Conservation (phyloP, 2,329 filamentous ascomycete genomes). For the Trichoderma hamatum region DNA sequence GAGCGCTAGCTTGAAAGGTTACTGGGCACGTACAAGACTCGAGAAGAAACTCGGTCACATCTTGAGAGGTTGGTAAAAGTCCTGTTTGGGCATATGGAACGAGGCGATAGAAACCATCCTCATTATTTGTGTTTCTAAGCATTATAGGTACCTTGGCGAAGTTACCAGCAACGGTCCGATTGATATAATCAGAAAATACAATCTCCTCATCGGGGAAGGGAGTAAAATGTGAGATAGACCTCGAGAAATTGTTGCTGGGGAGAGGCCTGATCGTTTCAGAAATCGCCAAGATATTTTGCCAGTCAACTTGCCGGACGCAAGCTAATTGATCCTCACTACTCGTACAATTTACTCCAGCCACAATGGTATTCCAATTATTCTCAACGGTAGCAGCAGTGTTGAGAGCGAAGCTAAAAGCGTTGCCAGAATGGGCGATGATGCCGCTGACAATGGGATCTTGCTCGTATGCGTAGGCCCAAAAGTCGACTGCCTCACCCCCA, state of each 20-base stretch:
- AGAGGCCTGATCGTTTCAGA: background rate
- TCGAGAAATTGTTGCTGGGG: background rate
- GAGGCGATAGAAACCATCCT: conserved; percentile 6
- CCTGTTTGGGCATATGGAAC: conserved; percentile 1
- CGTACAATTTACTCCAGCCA: background rate
- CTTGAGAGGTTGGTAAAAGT: background rate
- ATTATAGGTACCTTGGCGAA: conserved; percentile 3
- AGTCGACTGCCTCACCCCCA: conserved; percentile 45
- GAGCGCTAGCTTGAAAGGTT: conserved; percentile 42
- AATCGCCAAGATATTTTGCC: background rate
- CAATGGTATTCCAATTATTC: too few species aligned
- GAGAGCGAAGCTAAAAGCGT: conserved; percentile 31
- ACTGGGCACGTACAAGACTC: conserved; percentile 52
- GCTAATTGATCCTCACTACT: background rate
- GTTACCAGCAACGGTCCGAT: background rate
- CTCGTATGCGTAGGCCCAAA: conserved; percentile 53
- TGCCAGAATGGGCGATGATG: conserved; percentile 51
- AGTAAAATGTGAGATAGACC: background rate
- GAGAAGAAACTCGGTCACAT: conserved; percentile 41
- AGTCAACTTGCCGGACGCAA: background rate
- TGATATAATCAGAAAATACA: background rate
- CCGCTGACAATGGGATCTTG: conserved; percentile 53
- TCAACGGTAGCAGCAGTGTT: background rate
- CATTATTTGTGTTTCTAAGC: conserved; percentile 10
- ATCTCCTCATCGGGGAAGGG: background rate